Percentiles rank a stretch among this genome's conserved stretches.
Evolutionary conservation across 2,329 filamentous ascomycete species (phyloP).

Genomic region (Aspergillus sclerotialis): DNA sequence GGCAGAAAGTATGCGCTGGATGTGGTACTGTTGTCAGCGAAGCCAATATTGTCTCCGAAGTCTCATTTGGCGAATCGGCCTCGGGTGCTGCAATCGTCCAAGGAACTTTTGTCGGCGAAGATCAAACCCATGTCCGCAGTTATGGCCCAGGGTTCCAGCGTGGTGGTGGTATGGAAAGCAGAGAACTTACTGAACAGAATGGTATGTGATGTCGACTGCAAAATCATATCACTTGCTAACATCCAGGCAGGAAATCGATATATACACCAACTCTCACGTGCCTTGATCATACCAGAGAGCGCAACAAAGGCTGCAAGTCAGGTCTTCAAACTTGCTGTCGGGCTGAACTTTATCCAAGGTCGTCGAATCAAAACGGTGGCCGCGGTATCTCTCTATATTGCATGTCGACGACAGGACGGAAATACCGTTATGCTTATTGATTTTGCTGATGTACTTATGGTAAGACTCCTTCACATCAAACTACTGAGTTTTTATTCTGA

Average conservation of each 20-base stretch:
- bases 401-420: conserved; percentile 69
- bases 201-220: conserved; percentile 15
- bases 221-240: conserved; percentile 1
- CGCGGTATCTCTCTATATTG: conserved; percentile 85
- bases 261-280: conserved; percentile 35
- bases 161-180: conserved; percentile 42
- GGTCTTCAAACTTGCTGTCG: conserved; percentile 69
- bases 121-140: conserved; percentile 70
- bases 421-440: conserved; percentile 94
- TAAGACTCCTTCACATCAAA: conserved; percentile 15
- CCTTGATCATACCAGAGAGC: conserved; percentile 47
- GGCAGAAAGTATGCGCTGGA: conserved; percentile 60
- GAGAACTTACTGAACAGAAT: conserved; percentile 41
- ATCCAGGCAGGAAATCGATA: conserved; percentile 30
- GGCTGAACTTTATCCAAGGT: conserved; percentile 75
- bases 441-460: conserved; percentile 71
- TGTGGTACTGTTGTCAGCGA: conserved; percentile 82
- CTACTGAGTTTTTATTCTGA: neutral
- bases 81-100: conserved; percentile 84
- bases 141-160: conserved; percentile 43
- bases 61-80: conserved; percentile 82
- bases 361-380: conserved; percentile 78
- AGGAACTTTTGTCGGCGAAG: conserved; percentile 78
- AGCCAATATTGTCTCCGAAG: conserved; percentile 83
- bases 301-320: conserved; percentile 61